A percentile compares a stretch with the other conserved stretches of the same genome.
These are phyloP conservation scores for Macrocybe gigantea DNA, from an alignment of 768 basidiomycete species.

Conservation along the genomic window DNA sequence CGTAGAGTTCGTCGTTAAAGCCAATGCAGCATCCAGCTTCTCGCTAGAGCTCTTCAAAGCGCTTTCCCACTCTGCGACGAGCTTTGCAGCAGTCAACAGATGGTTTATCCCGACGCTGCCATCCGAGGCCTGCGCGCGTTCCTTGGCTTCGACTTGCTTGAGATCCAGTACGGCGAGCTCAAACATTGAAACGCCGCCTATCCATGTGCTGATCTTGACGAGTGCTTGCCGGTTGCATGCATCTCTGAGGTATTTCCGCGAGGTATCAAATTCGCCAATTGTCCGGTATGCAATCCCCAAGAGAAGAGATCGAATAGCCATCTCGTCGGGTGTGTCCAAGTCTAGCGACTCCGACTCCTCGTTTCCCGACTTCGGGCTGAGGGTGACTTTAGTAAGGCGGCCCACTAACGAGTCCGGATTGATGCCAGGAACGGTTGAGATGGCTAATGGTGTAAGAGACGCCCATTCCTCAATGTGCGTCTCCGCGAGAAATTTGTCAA, in stretches of 20 bases:
- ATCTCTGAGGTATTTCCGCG: constrained; percentile 47
- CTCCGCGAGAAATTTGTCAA: constrained; percentile 44
- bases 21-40: constrained; percentile 47
- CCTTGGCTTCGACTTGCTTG: constrained; percentile 42
- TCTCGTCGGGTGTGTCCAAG: constrained; percentile 67
- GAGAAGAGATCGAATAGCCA: constrained; percentile 61
- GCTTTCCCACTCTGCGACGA: constrained; percentile 33
- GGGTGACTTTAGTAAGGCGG: too few species aligned
- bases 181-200: constrained; percentile 59
- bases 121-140: constrained; percentile 22
- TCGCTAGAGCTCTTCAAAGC: constrained; percentile 42
- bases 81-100: constrained; percentile 7
- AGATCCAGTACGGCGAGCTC: constrained; percentile 70
- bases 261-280: constrained; percentile 33
- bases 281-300: constrained; percentile 65
- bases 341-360: constrained; percentile 18
- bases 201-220: constrained; percentile 58
- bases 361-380: too few species aligned
- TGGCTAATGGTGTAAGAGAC: constrained; percentile 35
- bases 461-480: constrained; percentile 54
- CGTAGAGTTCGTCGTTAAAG: constrained; percentile 43
- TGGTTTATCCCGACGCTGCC: constrained; percentile 21
- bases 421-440: too few species aligned
- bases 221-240: constrained; percentile 35
- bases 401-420: too few species aligned